Evolutionary conservation across 169 alveolate genomes (phyloP).

Genomic region (Plasmodium ovale): DNA sequence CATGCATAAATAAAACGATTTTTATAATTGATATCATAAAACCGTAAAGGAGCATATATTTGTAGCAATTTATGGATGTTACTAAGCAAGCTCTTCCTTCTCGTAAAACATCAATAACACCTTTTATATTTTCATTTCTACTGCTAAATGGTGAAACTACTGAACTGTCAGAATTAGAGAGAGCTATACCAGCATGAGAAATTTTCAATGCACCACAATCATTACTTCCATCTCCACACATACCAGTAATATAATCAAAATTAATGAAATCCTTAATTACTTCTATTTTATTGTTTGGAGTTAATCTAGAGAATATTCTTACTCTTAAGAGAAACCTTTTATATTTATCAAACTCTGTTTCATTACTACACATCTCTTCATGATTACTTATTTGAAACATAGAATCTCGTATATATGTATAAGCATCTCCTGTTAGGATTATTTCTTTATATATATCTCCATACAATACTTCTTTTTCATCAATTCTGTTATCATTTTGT

Average conservation of each 20-base stretch:
- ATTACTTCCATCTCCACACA: constrained; percentile 96
- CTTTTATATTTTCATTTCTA: constrained; percentile 86
- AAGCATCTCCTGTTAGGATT: constrained; percentile 68
- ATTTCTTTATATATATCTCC: constrained; percentile 64
- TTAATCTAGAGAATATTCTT: constrained; percentile 86
- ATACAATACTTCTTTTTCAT: constrained; percentile 18
- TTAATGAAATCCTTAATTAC: constrained; percentile 88
- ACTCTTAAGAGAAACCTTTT: constrained; percentile 69
- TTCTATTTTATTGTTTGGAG: constrained; percentile 90
- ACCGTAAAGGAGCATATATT: constrained; percentile 92
- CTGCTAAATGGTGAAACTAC: constrained; percentile 93
- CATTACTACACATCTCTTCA: constrained; percentile 8
- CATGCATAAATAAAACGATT: constrained; percentile 83
- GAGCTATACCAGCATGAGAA: constrained; percentile 94
- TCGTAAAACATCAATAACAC: constrained; percentile 88
- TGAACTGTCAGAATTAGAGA: constrained; percentile 90
- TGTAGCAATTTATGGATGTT: constrained; percentile 91
- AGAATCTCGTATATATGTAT: constrained; percentile 9
- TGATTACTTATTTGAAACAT: constrained; percentile 7
- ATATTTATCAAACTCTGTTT: constrained; percentile 4
- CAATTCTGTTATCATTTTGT: constrained; percentile 45
- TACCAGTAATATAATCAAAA: constrained; percentile 90
- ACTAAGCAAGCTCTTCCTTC: constrained; percentile 93
- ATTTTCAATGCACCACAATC: constrained; percentile 95
- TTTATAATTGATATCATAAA: constrained; percentile 90